Percentiles rank a stretch among this genome's conserved stretches.
phyloP scores from a whole-genome alignment of 176 grass and related monocot genomes.

The Phyllostachys edulis region DNA sequence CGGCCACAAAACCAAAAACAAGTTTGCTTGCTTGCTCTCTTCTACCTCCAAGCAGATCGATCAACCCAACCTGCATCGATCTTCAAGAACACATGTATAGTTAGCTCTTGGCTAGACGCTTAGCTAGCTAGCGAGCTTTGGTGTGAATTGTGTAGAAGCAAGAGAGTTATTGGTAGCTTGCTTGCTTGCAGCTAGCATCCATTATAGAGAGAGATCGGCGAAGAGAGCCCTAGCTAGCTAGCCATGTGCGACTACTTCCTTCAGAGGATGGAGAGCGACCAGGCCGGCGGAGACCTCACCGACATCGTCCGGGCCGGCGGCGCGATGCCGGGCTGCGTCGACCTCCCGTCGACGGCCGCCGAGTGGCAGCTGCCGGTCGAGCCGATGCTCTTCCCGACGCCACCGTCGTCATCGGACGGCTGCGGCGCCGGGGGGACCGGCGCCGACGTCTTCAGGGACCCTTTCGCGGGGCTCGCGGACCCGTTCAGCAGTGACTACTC shows the following conservation, averaged over 20 bases:
- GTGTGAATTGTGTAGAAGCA: slow-evolving; percentile 7
- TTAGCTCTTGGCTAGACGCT: not conserved
- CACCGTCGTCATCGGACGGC: not conserved
- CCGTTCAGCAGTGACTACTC: slow-evolving; percentile 62
- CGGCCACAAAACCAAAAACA: slow-evolving; percentile 24
- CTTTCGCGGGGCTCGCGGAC: slow-evolving; percentile 58
- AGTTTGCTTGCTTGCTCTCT: slow-evolving; percentile 21
- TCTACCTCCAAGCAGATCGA: slow-evolving; percentile 42
- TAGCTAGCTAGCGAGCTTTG: not conserved
- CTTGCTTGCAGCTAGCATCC: slow-evolving; percentile 28
- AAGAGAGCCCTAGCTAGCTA: slow-evolving; percentile 32
- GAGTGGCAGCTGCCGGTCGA: slow-evolving; percentile 50
- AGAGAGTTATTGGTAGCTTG: slow-evolving; percentile 30
- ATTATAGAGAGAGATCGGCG: slow-evolving; percentile 37
- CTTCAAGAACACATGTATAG: slow-evolving; percentile 6
- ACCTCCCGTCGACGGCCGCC: slow-evolving; percentile 33
- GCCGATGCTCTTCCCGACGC: slow-evolving; percentile 35
- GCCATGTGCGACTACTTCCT: slow-evolving; percentile 63
- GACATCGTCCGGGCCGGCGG: slow-evolving; percentile 55
- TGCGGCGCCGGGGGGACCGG: not conserved
- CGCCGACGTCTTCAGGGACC: slow-evolving; percentile 45
- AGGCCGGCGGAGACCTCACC: slow-evolving; percentile 50
- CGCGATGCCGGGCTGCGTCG: slow-evolving; percentile 21
- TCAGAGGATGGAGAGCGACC: slow-evolving; percentile 58
- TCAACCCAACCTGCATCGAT: slow-evolving; percentile 13